Evolutionary conservation across 306 rosid genomes (phyloP), one percentile per base, ranked within the genome.

Genomic region (Quercus mongolica): DNA sequence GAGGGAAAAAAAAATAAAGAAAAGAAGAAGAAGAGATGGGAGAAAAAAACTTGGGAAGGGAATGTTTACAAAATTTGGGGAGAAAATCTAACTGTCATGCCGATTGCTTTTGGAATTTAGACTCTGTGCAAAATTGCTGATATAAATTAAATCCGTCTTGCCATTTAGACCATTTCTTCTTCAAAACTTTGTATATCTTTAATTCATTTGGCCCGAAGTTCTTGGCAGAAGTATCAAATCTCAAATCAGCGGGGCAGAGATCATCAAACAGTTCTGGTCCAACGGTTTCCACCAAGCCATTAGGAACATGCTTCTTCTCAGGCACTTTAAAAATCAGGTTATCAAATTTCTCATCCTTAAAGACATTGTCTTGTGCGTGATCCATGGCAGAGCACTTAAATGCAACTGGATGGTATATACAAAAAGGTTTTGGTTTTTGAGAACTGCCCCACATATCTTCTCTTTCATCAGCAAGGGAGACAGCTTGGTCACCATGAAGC

Each of bases 111-210:
- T 69, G 71, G 57, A 74, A 71, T 71, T 83, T 46, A 77, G 83
- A 83, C 59, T 69, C 78, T 61, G 58, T 62, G 73, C 79, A 65
- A 35, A 82, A 83, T 25, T 82, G 88, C 65, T 77, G 81, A 56
- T 85, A 89, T 8, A 74, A 56, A 83, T 78, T 81, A 73, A 85
- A 84, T 28, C 52, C 64, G 25, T 76, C 61, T 73, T 89, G 87
- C 94, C 91, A 91, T 74, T 83, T 89, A 51, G 86, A 82, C 82
- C 87, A 80, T 78, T 88, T 88, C 69, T 76, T 87, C 84, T 90
- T 90, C 73, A 85, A 71, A 71, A 84, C 46, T 74, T 64, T 79
- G 74, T 78, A 88, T 69, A 86, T 85, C 85, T 88, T 88, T 80
- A 82, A 78, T 76, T 78, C 87, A 13, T 69, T 69, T 57, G 77